Evolutionary conservation across 306 rosid species (phyloP).

Genomic region (Medicago lupulina): DNA sequence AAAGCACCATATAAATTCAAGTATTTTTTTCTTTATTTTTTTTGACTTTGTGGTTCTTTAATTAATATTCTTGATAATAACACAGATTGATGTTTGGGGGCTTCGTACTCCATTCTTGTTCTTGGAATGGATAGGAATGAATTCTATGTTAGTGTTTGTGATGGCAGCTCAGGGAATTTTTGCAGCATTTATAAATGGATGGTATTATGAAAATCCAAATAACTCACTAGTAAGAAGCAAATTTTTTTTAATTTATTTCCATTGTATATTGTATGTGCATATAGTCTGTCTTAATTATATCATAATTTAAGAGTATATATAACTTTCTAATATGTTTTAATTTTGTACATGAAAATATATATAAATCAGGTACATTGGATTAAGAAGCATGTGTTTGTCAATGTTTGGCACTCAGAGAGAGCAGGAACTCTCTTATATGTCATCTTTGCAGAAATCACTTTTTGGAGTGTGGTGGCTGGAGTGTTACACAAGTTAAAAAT

Average conservation of each 20-base stretch:
- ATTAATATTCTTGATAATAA: neutral
- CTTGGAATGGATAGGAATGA: constrained; percentile 96
- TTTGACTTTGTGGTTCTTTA: neutral
- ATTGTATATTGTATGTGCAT: neutral
- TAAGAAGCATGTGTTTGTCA: constrained; percentile 66
- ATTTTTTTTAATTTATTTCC: neutral
- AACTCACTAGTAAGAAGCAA: constrained; percentile 57
- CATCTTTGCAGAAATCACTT: constrained; percentile 79
- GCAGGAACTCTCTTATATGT: constrained; percentile 82
- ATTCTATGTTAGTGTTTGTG: constrained; percentile 89
- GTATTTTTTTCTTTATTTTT: no score
- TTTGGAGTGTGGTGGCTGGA: constrained; percentile 81
- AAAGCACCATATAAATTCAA: neutral
- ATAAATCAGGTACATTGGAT: constrained; percentile 76
- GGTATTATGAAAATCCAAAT: constrained; percentile 65
- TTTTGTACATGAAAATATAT: neutral
- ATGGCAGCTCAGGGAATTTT: constrained; percentile 88
- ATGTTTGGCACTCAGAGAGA: constrained; percentile 81
- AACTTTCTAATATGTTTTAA: neutral
- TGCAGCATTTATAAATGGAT: constrained; percentile 85
- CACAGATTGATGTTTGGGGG: constrained; percentile 87
- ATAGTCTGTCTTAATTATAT: neutral
- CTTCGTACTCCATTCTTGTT: constrained; percentile 68
- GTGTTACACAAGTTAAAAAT: constrained; percentile 77
- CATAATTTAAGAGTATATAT: neutral